Evolutionary conservation across 1,284 basidiomycete genomes (phyloP), one percentile per base, ranked within the genome.

Genomic region (Marasmius oreades): DNA sequence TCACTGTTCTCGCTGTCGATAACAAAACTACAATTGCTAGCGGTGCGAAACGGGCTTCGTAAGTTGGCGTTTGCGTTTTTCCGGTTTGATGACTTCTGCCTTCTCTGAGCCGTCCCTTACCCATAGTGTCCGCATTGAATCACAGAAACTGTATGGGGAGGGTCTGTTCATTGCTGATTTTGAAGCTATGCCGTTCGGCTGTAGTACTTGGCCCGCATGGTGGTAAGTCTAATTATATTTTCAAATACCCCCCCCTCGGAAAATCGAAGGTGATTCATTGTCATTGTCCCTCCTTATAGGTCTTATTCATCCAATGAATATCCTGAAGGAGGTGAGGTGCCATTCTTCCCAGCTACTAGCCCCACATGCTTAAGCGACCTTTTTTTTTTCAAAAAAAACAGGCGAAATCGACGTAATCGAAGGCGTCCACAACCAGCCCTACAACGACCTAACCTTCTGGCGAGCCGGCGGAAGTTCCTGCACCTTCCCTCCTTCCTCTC

Each of bases 101-200:
- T 45, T 55, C 46, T 26, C n/a, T 14, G 22, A 22, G 20, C 44
- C 16, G 18, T 44, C 48, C 45, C 12, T 33, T 26, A 55, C 46
- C 28, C 44, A n/a, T 62, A 88, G 86, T 14, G 80, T 95, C 20
- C 86, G 92, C 54, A 88, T 95, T 63, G 77, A 75, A 33, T 80
- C 84, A 42, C 83, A 84, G 65, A 82, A 86, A 62, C 73, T 73
- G 8, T 93, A 85, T 69, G 80, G 74, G 31, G 74, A 78, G 20
- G 91, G 91, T 1, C 75, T 95, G 23, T 87, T 93, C 70, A 82
- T 95, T 58, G 78, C 89, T n/a, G 91, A 94, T 67, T 79, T 93
- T 59, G 73, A 70, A 53, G 70, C 81, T 16, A 91, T 92, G 85
- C 90, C 92, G 1, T 80, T 82, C 63, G 92, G 92, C 0, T 92